These are phyloP conservation scores for Eremomyces bilateralis DNA, from an alignment of 495 filamentous ascomycete genomes.

Conservation along the genomic window DNA sequence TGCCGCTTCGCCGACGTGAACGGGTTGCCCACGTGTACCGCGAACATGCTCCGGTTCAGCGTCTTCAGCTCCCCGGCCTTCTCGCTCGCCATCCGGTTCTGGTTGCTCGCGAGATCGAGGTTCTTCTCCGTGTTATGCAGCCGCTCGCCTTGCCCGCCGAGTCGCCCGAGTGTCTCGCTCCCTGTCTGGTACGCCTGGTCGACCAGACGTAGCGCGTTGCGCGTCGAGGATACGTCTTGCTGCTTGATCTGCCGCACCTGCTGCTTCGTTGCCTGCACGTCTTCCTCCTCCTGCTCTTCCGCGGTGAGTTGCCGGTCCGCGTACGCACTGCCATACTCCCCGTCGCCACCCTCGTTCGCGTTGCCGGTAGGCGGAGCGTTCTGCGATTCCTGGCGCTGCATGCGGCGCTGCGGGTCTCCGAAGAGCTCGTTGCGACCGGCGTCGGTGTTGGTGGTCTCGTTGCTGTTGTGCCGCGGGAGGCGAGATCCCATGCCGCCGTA, in stretches of 20 bases:
- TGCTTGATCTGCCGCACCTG: conserved; percentile 59
- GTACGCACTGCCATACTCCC: conserved; percentile 37
- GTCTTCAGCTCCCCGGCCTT: conserved; percentile 56
- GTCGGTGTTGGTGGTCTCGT: conserved; percentile 32
- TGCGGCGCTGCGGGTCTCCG: conserved; percentile 30
- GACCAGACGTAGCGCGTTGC: conserved; percentile 43
- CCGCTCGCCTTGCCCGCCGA: conserved; percentile 53
- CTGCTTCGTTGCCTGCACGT: conserved; percentile 43
- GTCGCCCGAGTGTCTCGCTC: conserved; percentile 40
- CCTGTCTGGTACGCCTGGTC: conserved; percentile 53
- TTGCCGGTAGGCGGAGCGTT: conserved; percentile 19
- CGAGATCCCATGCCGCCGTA: conserved; percentile 58
- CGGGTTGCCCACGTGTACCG: conserved; percentile 16
- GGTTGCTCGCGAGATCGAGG: conserved; percentile 42
- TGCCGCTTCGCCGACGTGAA: conserved; percentile 19
- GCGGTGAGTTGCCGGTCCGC: conserved; percentile 50
- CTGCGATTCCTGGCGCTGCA: conserved; percentile 17
- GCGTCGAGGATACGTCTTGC: conserved; percentile 46
- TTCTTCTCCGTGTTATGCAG: conserved; percentile 61
- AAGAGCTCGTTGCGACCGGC: conserved; percentile 42
- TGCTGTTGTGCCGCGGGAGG: too few species aligned
- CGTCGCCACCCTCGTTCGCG: conserved; percentile 27
- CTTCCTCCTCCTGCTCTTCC: conserved; percentile 34
- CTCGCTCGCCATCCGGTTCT: conserved; percentile 51
- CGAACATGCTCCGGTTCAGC: conserved; percentile 67